phyloP scores from a whole-genome alignment of 2,329 filamentous ascomycete species.

The Pseudodiploospora longispora region DNA sequence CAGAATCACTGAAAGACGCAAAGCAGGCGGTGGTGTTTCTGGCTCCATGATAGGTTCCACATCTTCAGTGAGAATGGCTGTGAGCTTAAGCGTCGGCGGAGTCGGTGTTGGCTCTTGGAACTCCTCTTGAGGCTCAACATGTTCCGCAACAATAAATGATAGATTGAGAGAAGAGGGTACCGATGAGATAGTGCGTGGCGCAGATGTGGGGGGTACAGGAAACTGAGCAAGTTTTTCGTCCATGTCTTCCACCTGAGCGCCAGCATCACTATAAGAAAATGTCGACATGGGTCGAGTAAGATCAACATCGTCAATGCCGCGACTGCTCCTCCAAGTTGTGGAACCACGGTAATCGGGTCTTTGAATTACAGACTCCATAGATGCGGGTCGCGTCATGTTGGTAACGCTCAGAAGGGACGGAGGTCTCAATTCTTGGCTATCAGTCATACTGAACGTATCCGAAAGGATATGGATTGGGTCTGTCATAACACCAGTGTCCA shows the following conservation, averaged over 20 bases:
- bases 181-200: conserved; percentile 21
- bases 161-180: conserved; percentile 31
- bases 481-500: conserved; percentile 54
- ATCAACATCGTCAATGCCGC: conserved; percentile 16
- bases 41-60: conserved; percentile 32
- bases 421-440: conserved; percentile 4
- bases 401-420: conserved; percentile 18
- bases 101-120: conserved; percentile 18
- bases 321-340: conserved; percentile 17
- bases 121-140: conserved; percentile 36
- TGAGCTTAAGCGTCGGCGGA: conserved; percentile 26
- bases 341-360: conserved; percentile 15
- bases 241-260: conserved; percentile 45
- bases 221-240: conserved; percentile 46
- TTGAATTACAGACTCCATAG: conserved; percentile 34
- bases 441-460: conserved; percentile 7
- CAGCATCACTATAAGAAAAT: conserved; percentile 44
- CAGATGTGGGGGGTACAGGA: conserved; percentile 43
- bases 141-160: conserved; percentile 36
- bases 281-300: conserved; percentile 36
- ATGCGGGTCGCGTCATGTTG: conserved; percentile 23
- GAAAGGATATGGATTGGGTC: conserved; percentile 40
- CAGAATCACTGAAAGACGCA: conserved; percentile 20
- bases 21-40: conserved; percentile 9
- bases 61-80: conserved; percentile 26